phyloP scores from a whole-genome alignment of 2,329 filamentous ascomycete species.

The Clonostachys chloroleuca region DNA sequence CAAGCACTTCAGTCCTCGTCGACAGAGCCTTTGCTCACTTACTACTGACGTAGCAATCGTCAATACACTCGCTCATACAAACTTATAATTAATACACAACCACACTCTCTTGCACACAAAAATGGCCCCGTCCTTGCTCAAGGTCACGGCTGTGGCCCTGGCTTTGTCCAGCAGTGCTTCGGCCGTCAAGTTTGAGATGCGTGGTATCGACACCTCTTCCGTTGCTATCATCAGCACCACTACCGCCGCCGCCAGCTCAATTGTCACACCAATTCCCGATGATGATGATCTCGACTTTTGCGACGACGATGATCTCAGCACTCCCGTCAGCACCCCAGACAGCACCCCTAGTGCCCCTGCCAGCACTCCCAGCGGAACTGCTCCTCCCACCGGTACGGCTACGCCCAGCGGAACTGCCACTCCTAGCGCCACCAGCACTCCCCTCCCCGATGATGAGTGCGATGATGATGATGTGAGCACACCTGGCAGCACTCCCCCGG shows the following conservation, averaged over 20 bases:
- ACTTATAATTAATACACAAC: not conserved
- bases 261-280: conserved; percentile 1
- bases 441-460: not conserved
- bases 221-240: conserved; percentile 2
- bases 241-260: not conserved
- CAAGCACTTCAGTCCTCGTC: conserved; percentile 1
- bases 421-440: not conserved
- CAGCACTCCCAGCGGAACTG: conserved; percentile 4
- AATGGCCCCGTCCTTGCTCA: conserved; percentile 1
- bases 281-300: conserved; percentile 1
- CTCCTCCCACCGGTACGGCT: not conserved
- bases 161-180: conserved; percentile 2
- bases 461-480: too few species aligned
- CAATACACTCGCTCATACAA: not conserved
- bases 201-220: not conserved
- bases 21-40: not conserved
- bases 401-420: not conserved
- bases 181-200: not conserved
- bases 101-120: not conserved
- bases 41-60: not conserved
- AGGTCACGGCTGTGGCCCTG: conserved; percentile 4
- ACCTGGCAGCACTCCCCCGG: too few species aligned
- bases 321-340: conserved; percentile 26
- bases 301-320: conserved; percentile 9
- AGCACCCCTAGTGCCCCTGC: conserved; percentile 19